Percentiles rank a stretch among this genome's conserved stretches.
Conservation (phyloP, 164 flowering plant genomes). For the Vitis riparia region DNA sequence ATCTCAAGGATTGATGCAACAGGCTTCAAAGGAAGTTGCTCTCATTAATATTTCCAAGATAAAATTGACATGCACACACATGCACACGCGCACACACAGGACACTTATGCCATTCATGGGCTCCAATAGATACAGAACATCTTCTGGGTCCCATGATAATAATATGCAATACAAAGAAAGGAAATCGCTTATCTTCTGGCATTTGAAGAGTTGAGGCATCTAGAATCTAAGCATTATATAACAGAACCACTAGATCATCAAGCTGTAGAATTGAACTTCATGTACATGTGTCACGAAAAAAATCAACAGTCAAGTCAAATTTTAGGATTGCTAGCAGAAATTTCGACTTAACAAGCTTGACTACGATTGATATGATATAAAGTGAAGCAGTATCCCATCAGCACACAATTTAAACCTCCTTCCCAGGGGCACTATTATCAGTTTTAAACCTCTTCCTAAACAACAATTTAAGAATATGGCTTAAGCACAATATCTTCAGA, state of each 20-base stretch:
- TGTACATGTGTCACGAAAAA: too few relatives aligned
- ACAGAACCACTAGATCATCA: too few relatives aligned
- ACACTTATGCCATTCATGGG: neutral
- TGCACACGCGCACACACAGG: neutral
- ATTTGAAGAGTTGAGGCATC: neutral
- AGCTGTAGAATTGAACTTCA: too few relatives aligned
- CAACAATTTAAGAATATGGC: neutral
- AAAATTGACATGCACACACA: neutral
- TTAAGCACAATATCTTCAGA: neutral
- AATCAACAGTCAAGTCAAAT: too few relatives aligned
- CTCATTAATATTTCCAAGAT: constrained; percentile 9
- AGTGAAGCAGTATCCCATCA: too few relatives aligned
- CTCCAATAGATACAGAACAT: neutral
- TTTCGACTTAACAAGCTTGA: too few relatives aligned
- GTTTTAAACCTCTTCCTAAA: neutral
- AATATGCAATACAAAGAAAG: neutral
- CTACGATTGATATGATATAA: too few relatives aligned
- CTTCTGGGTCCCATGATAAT: neutral
- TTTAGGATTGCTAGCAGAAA: too few relatives aligned
- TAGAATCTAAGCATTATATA: neutral
- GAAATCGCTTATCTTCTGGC: neutral
- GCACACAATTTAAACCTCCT: too few relatives aligned
- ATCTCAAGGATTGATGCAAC: constrained; percentile 84
- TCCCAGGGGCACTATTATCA: too few relatives aligned
- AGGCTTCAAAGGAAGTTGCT: constrained; percentile 56